Evolutionary conservation across 768 basidiomycete genomes (phyloP).

Genomic region (Leccinum subgranulosum): DNA sequence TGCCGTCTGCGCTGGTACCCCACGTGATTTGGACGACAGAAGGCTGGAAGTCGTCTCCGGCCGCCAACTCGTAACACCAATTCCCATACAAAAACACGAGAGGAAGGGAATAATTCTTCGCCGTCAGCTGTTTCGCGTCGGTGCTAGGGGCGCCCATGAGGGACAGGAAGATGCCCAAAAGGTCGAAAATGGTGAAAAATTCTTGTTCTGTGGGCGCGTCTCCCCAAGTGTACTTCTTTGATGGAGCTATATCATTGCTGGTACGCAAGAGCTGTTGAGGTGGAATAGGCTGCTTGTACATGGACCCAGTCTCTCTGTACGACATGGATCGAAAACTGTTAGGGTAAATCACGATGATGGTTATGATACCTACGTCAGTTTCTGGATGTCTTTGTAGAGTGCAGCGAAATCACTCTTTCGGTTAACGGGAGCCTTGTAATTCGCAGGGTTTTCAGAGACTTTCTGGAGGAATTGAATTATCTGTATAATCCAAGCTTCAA

Average conservation of each 20-base stretch:
- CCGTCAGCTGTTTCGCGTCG: background rate
- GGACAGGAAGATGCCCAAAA: background rate
- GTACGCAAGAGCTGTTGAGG: background rate
- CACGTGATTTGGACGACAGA: background rate
- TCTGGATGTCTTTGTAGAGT: background rate
- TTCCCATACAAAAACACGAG: background rate
- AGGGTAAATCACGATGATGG: background rate
- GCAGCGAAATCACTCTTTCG: background rate
- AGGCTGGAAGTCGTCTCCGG: background rate
- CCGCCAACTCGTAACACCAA: background rate
- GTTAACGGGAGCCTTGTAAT: background rate
- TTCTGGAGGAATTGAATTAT: background rate
- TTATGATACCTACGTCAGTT: background rate
- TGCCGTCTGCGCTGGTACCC: background rate
- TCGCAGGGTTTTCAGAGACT: background rate
- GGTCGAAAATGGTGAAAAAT: background rate
- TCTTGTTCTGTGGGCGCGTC: background rate
- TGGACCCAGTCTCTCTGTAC: background rate
- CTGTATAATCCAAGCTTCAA: background rate
- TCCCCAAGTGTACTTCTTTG: background rate
- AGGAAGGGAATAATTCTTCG: background rate
- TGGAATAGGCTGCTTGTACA: background rate
- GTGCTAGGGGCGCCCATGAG: background rate
- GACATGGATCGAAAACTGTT: background rate
- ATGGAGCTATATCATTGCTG: background rate